A percentile compares a stretch with the other conserved stretches of the same genome.
Evolutionary conservation across 306 rosid species (phyloP).

Genomic region (Coriaria nepalensis): DNA sequence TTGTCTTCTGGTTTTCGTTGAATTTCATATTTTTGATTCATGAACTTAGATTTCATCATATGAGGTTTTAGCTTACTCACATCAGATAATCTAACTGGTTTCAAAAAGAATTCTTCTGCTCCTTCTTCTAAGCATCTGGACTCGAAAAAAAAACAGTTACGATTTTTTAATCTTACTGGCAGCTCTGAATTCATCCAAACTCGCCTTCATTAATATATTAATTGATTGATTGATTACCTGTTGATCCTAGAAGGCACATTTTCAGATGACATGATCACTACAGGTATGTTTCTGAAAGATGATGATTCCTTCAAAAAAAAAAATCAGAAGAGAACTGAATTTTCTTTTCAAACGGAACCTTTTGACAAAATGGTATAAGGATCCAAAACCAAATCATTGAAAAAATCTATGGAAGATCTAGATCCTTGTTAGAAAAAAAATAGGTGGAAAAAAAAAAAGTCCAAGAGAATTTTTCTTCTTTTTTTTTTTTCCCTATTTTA

Average conservation of each 20-base stretch:
- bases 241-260: constrained; percentile 84
- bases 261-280: constrained; percentile 93
- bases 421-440: constrained; percentile 20
- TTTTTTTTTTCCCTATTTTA: constrained; percentile 11
- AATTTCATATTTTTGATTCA: constrained; percentile 25
- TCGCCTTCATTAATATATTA: neutral
- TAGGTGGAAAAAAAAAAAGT: constrained; percentile 14
- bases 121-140: constrained; percentile 14
- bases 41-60: constrained; percentile 13
- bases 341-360: neutral
- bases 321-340: constrained; percentile 12
- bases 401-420: constrained; percentile 11
- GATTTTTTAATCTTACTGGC: constrained; percentile 1
- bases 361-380: neutral
- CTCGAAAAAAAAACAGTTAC: constrained; percentile 8
- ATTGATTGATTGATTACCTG: constrained; percentile 29
- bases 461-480: constrained; percentile 12
- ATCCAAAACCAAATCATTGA: neutral
- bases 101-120: constrained; percentile 10
- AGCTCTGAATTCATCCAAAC: neutral
- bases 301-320: constrained; percentile 85
- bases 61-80: constrained; percentile 9
- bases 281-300: constrained; percentile 79
- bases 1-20: neutral
- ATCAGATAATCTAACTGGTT: constrained; percentile 5